A percentile compares a stretch with the other conserved stretches of the same genome.
Evolutionary conservation across 163 green algal species (phyloP).

Genomic region (Scenedesmus sp.): DNA sequence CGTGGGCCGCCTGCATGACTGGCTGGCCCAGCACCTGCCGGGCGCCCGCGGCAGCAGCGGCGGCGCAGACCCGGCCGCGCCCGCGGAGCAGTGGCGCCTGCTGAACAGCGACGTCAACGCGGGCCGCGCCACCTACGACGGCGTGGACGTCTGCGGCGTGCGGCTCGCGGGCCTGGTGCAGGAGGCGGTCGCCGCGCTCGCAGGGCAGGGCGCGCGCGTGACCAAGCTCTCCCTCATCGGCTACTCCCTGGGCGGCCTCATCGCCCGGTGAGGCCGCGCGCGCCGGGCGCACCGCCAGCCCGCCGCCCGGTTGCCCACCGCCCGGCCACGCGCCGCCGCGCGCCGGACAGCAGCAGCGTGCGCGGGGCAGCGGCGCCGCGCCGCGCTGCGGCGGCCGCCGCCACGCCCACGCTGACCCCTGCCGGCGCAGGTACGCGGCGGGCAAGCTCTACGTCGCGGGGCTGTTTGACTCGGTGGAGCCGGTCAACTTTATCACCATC

Average conservation of each 20-base stretch:
- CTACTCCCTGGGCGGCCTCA: slow-evolving; percentile 33
- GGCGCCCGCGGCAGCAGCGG: background rate
- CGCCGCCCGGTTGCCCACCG: background rate
- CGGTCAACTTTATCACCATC: slow-evolving; percentile 56
- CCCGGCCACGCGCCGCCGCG: background rate
- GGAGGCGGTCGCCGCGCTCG: background rate
- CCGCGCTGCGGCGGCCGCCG: background rate
- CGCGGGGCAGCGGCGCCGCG: background rate
- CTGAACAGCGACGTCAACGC: slow-evolving; percentile 1
- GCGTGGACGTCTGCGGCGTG: slow-evolving; percentile 30
- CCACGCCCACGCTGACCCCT: background rate
- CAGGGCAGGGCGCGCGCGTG: background rate
- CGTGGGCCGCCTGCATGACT: slow-evolving; percentile 27
- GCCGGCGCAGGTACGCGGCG: slow-evolving; percentile 32
- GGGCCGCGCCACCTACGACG: slow-evolving; percentile 23
- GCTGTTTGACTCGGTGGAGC: slow-evolving; percentile 26
- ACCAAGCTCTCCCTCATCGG: slow-evolving; percentile 19
- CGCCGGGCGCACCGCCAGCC: background rate
- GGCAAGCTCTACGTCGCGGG: slow-evolving; percentile 40
- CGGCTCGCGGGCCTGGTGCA: slow-evolving; percentile 14
- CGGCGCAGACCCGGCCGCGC: background rate
- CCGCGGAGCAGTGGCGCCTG: background rate
- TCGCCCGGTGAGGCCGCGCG: background rate
- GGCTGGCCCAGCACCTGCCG: slow-evolving; percentile 20
- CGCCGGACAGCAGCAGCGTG: background rate